These are phyloP conservation scores for Trametes coccinea DNA, from an alignment of 768 basidiomycete species.

Conservation along the genomic window DNA sequence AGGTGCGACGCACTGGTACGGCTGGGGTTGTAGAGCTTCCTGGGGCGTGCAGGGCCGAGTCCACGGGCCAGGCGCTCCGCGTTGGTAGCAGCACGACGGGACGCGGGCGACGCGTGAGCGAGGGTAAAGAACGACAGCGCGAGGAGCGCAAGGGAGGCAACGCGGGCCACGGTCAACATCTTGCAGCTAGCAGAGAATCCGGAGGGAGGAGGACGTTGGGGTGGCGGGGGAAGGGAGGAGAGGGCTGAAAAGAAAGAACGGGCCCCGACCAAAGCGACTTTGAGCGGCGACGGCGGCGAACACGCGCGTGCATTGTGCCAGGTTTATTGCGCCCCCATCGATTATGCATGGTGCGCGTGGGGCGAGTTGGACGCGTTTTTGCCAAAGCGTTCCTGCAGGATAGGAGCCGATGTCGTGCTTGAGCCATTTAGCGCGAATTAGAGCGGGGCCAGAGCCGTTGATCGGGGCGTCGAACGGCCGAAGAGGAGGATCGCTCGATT, in stretches of 20 bases:
- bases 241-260: background rate
- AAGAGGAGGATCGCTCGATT: background rate
- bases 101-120: slow-evolving; percentile 12
- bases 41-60: slow-evolving; percentile 18
- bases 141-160: slow-evolving; percentile 17
- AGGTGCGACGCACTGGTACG: slow-evolving; percentile 10
- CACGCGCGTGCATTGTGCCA: too few relatives aligned
- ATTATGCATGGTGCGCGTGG: too few relatives aligned
- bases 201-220: background rate
- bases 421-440: background rate
- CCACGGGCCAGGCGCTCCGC: slow-evolving; percentile 22
- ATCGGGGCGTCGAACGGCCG: background rate
- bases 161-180: slow-evolving; percentile 17
- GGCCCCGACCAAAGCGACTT: background rate
- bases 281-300: background rate
- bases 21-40: slow-evolving; percentile 15
- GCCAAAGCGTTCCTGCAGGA: background rate
- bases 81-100: slow-evolving; percentile 10
- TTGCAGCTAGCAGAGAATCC: background rate
- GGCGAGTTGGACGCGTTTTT: too few relatives aligned
- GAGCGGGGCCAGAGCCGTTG: background rate
- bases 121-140: slow-evolving; percentile 17
- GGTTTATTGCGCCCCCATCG: too few relatives aligned
- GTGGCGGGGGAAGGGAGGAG: background rate
- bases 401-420: background rate